Conservation (phyloP, 208 protist species). For the Acanthamoeba sp. region DNA sequence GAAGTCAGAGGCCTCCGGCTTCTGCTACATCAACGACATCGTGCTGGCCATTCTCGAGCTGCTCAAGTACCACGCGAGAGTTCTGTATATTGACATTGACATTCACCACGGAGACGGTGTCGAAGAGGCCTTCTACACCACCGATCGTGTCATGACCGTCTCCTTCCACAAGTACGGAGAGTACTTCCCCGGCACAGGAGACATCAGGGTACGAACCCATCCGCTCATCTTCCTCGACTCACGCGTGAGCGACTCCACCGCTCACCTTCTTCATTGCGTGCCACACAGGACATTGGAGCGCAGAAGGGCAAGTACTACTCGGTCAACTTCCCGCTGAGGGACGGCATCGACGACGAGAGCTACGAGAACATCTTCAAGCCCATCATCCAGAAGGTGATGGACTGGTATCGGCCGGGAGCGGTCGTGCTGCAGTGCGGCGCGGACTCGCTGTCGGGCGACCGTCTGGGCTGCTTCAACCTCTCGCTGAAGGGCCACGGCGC, state of each 20-base stretch:
- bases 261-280: not conserved
- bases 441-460: constrained; percentile 98
- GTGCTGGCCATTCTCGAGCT: constrained; percentile 99
- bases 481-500: constrained; percentile 94
- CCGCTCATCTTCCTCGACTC: not conserved
- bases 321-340: constrained; percentile 96
- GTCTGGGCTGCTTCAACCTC: constrained; percentile 97
- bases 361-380: constrained; percentile 95
- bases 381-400: constrained; percentile 94
- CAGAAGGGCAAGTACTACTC: constrained; percentile 91
- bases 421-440: constrained; percentile 99
- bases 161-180: constrained; percentile 99
- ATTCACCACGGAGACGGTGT: constrained; percentile 99
- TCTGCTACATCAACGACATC: constrained; percentile 99
- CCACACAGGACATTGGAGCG: constrained; percentile 90
- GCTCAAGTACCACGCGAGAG: constrained; percentile 96
- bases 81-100: constrained; percentile 99
- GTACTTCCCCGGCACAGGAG: constrained; percentile 99
- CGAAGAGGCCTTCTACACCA: constrained; percentile 99
- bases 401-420: constrained; percentile 95
- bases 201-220: constrained; percentile 85
- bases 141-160: constrained; percentile 99
- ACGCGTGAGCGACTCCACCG: not conserved
- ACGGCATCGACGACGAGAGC: constrained; percentile 93
- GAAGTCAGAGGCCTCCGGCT: constrained; percentile 93